Percentiles rank a stretch among this genome's conserved stretches.
These are phyloP conservation scores for Apophysomyces trapeziformis DNA, from an alignment of 371 early-diverging fungal genomes.

Conservation along the genomic window DNA sequence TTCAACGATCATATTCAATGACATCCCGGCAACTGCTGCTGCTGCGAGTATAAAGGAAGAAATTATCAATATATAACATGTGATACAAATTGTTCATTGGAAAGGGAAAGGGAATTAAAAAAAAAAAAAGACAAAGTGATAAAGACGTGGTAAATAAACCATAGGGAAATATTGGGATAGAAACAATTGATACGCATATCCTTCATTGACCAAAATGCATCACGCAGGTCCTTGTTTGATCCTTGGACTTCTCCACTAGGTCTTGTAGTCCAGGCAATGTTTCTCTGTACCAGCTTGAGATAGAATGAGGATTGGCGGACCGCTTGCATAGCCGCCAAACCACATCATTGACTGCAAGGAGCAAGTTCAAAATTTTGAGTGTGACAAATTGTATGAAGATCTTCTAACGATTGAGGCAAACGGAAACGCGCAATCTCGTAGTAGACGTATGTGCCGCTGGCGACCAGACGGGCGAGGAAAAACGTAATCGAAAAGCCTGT, in stretches of 20 bases:
- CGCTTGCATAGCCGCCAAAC: slow-evolving; percentile 6
- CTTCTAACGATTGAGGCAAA: slow-evolving; percentile 15
- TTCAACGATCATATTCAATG: too few species aligned
- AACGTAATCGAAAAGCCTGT: slow-evolving; percentile 19
- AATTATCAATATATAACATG: too few species aligned
- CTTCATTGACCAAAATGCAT: not conserved
- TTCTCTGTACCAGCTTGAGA: not conserved
- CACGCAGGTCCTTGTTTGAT: not conserved
- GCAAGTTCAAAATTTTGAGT: not conserved
- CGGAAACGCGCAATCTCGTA: slow-evolving; percentile 16
- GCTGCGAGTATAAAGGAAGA: too few species aligned
- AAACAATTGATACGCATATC: not conserved
- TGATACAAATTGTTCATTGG: not conserved
- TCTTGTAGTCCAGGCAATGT: not conserved
- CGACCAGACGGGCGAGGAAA: slow-evolving; percentile 12
- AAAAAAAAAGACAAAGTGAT: not conserved
- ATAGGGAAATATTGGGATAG: not conserved
- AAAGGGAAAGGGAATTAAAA: not conserved
- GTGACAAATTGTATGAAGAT: not conserved
- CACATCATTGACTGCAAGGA: slow-evolving; percentile 12
- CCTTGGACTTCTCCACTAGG: not conserved
- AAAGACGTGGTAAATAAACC: not conserved
- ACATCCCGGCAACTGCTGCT: too few species aligned
- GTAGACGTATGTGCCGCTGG: slow-evolving; percentile 12
- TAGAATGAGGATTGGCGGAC: not conserved